Evolutionary conservation across 768 basidiomycete genomes (phyloP).

Genomic region (Artomyces pyxidatus): DNA sequence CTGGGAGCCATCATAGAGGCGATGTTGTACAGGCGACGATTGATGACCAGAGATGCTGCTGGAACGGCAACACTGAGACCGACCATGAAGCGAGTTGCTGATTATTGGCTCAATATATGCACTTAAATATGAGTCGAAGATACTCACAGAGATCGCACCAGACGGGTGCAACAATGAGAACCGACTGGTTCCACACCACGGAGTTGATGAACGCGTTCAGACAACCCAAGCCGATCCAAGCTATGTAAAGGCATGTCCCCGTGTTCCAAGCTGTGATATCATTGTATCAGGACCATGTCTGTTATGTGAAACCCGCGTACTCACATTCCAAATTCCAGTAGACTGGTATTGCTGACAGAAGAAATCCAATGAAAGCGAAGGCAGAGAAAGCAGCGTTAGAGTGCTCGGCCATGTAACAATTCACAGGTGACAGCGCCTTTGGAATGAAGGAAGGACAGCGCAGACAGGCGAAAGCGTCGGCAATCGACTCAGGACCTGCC

Average conservation of each 20-base stretch:
- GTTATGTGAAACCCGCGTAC: too few species aligned
- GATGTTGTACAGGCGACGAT: slow-evolving; percentile 41
- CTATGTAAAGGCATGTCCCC: slow-evolving; percentile 66
- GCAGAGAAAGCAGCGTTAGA: too few species aligned
- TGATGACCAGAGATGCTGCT: slow-evolving; percentile 37
- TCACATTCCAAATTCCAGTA: slow-evolving; percentile 20
- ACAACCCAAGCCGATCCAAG: slow-evolving; percentile 53
- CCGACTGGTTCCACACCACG: slow-evolving; percentile 59
- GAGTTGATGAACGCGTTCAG: slow-evolving; percentile 59
- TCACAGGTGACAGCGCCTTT: too few species aligned
- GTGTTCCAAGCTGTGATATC: slow-evolving; percentile 65
- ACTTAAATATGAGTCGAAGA: background rate
- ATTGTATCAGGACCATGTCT: too few species aligned
- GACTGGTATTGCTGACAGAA: background rate
- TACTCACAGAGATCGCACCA: slow-evolving; percentile 53
- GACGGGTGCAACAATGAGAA: slow-evolving; percentile 33
- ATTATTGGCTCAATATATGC: background rate
- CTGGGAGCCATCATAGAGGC: slow-evolving; percentile 26
- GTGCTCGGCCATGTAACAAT: too few species aligned
- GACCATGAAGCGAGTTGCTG: slow-evolving; percentile 33
- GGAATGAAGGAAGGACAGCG: too few species aligned
- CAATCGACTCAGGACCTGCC: too few species aligned
- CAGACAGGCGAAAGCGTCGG: too few species aligned
- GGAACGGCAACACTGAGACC: slow-evolving; percentile 30
- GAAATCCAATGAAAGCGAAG: slow-evolving; percentile 1